Evolutionary conservation across 495 filamentous ascomycete genomes (phyloP).

Genomic region (Chlorociboria aeruginascens): DNA sequence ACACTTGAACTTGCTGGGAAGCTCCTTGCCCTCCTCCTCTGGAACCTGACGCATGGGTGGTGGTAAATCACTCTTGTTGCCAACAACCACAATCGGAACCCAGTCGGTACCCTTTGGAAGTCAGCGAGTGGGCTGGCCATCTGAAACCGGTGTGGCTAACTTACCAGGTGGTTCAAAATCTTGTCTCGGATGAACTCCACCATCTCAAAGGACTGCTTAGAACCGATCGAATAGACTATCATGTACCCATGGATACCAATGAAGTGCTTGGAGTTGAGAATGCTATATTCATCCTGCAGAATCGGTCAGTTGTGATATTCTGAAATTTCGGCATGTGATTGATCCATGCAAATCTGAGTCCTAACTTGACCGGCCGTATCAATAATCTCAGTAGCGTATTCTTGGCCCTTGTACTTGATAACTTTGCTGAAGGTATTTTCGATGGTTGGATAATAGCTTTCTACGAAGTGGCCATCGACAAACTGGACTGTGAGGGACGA

Average conservation of each 20-base stretch:
- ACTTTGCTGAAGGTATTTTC: slow-evolving; percentile 97
- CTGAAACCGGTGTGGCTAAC: slow-evolving; percentile 17
- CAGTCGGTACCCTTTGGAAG: slow-evolving; percentile 66
- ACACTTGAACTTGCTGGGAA: slow-evolving; percentile 80
- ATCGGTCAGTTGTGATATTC: background rate
- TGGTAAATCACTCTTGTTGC: slow-evolving; percentile 93
- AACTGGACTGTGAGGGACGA: slow-evolving; percentile 95
- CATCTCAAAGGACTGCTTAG: slow-evolving; percentile 93
- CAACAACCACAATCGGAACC: slow-evolving; percentile 88
- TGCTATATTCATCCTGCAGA: slow-evolving; percentile 88
- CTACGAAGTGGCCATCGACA: slow-evolving; percentile 95
- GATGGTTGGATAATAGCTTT: slow-evolving; percentile 98
- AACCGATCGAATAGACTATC: slow-evolving; percentile 91
- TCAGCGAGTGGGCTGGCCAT: background rate
- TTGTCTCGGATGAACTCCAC: slow-evolving; percentile 89
- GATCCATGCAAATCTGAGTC: background rate
- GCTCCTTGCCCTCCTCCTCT: slow-evolving; percentile 64
- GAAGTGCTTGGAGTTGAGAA: slow-evolving; percentile 96
- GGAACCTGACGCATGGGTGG: slow-evolving; percentile 87
- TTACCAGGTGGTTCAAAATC: slow-evolving; percentile 89
- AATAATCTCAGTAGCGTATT: slow-evolving; percentile 94
- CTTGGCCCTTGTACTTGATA: slow-evolving; percentile 83
- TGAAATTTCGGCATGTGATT: slow-evolving; percentile 3
- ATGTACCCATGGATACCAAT: slow-evolving; percentile 99
- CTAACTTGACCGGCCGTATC: slow-evolving; percentile 94